Base-by-base conservation (phyloP, 441 rosid species). In the Mallotus repandus region DNA sequence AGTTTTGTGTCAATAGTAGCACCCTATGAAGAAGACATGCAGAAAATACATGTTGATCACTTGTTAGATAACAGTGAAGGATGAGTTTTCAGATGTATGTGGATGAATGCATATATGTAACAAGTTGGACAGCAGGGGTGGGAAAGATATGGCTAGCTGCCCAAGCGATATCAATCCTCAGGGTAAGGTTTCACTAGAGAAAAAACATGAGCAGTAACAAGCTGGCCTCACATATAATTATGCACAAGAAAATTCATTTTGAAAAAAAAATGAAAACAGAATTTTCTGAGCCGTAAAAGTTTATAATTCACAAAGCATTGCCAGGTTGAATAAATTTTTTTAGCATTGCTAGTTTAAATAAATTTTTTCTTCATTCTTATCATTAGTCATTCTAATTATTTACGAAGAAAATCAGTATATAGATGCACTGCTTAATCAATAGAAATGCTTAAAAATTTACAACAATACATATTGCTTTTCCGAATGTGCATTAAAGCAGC, bases 1-100 rank as follows among this genome's bases (percentile, higher is more conserved):
- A 89, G 79, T 70, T 91, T 90, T 72, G 81, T 79, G 81, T 89
- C 89, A 56, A 90, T 66, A 18, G 84, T 82, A 57, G 84, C 84
- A 74, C 74, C 85, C 85, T 93, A 81, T 75, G 68, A 56, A 54
- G 60, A 25, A 55, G 57, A 46, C 60, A 57, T 29, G 50, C 19
- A 0, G 75, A 41, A 63, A 46, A 49, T 41, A 69, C 19, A 53
- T 50, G 38, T 22, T 41, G 38, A 38, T 48, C 69, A 46, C 55
- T 46, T n/a, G 50, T 41, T 41, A 63, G 25, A 29, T 59, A 46
- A 63, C 50, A 38, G 48, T 38, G 25, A 43, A 3, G 22, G 50
- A 63, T 63, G 22, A 63, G 18, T 38, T 38, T 43, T 41, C 14
- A 41, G 19, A 3, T 9, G 55, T 50, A 13, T 50, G 12, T 45